Evolutionary conservation across 257 asterid species (phyloP).

Genomic region (Linderniella brevidens): DNA sequence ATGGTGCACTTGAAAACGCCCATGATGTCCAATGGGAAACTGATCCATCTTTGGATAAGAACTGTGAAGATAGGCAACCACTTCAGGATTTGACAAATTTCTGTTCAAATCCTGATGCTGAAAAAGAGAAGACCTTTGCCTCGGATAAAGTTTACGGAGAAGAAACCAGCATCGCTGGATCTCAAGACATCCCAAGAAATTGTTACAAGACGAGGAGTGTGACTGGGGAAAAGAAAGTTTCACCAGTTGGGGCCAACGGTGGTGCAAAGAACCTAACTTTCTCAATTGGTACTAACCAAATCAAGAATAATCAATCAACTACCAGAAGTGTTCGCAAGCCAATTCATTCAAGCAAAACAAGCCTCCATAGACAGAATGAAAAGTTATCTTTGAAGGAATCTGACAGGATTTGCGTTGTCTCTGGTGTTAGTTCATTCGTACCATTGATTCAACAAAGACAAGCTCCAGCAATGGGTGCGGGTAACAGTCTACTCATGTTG

Average conservation of each 20-base stretch:
- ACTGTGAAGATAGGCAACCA: slow-evolving; percentile 26
- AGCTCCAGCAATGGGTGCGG: not conserved
- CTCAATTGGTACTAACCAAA: too few relatives aligned
- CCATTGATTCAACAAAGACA: not conserved
- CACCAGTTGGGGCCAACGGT: too few relatives aligned
- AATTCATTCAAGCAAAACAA: too few relatives aligned
- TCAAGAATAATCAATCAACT: too few relatives aligned
- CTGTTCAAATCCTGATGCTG: slow-evolving; percentile 20
- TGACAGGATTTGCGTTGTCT: not conserved
- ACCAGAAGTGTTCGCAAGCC: not conserved
- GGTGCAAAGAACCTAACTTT: too few relatives aligned
- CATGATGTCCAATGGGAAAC: slow-evolving; percentile 26
- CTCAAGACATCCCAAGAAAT: too few relatives aligned
- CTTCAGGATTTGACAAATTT: slow-evolving; percentile 30
- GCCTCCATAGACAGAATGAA: too few relatives aligned
- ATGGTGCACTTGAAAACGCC: slow-evolving; percentile 20
- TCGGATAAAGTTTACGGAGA: slow-evolving; percentile 17
- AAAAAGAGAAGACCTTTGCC: too few relatives aligned
- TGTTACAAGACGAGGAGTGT: too few relatives aligned
- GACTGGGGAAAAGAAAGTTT: too few relatives aligned
- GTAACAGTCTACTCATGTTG: not conserved
- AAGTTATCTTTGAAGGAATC: too few relatives aligned
- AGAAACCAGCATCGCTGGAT: not conserved
- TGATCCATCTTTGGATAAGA: slow-evolving; percentile 17
- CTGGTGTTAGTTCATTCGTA: not conserved